Conservation (phyloP, 306 rosid genomes). For the Malus fusca region DNA sequence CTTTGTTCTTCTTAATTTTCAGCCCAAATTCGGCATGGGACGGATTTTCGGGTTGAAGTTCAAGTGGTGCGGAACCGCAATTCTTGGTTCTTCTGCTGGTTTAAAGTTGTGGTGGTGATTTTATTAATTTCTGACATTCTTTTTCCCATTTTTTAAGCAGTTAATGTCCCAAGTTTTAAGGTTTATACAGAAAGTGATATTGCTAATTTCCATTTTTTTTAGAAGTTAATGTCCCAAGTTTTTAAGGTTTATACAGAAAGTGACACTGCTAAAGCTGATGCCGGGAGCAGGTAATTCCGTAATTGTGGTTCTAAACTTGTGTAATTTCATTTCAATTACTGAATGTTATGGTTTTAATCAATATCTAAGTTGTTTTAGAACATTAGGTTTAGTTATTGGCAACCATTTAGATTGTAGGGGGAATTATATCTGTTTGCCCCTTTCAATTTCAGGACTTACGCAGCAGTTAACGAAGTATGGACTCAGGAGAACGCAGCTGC, state of each 20-base stretch:
- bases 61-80: constrained; percentile 18
- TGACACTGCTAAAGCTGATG: constrained; percentile 23
- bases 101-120: neutral
- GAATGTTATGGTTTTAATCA: neutral
- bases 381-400: neutral
- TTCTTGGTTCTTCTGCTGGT: neutral
- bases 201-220: constrained; percentile 1
- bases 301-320: neutral
- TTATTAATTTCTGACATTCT: neutral
- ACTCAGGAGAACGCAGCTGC: constrained; percentile 12
- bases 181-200: neutral
- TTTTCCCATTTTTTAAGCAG: constrained; percentile 13
- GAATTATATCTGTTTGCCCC: neutral
- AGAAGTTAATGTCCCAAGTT: constrained; percentile 21
- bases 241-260: too few species aligned
- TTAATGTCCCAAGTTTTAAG: neutral
- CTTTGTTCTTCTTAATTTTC: constrained; percentile 12
- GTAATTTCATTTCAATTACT: too few species aligned
- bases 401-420: neutral
- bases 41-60: constrained; percentile 22
- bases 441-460: constrained; percentile 26
- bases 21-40: constrained; percentile 38
- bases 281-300: constrained; percentile 21
- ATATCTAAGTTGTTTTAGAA: neutral
- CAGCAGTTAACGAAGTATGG: constrained; percentile 27